phyloP scores from a whole-genome alignment of 441 rosid species.

The Gossypium aridum region DNA sequence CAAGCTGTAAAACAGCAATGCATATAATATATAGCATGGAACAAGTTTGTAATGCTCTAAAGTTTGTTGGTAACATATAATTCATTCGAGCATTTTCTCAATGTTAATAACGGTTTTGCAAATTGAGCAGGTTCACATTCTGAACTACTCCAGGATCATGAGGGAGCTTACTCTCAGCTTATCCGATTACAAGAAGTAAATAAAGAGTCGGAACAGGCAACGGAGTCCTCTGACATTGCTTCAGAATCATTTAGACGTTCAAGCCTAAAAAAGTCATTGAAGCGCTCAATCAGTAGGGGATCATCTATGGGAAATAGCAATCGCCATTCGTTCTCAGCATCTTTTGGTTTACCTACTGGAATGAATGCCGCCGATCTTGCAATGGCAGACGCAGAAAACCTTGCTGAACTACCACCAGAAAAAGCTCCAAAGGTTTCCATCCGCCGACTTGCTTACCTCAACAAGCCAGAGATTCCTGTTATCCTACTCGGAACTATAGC shows the following conservation, averaged over 20 bases:
- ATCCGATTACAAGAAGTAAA: constrained; percentile 34
- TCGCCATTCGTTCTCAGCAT: constrained; percentile 22
- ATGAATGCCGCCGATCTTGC: constrained; percentile 4
- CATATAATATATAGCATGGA: too few relatives aligned
- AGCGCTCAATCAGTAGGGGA: constrained; percentile 25
- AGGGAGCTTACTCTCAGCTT: constrained; percentile 54
- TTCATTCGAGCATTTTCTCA: not conserved
- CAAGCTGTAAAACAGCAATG: too few relatives aligned
- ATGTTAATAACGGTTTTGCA: not conserved
- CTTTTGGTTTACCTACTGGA: constrained; percentile 22
- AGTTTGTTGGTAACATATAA: not conserved
- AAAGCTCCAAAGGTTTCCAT: constrained; percentile 23
- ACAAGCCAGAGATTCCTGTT: constrained; percentile 37
- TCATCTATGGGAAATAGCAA: constrained; percentile 24
- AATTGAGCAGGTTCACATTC: constrained; percentile 30
- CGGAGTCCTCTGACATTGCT: constrained; percentile 8
- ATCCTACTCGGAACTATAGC: constrained; percentile 35
- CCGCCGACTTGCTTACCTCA: constrained; percentile 32
- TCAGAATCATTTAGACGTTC: constrained; percentile 19
- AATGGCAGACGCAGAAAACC: not conserved
- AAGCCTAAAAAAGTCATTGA: constrained; percentile 21
- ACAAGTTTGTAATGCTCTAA: not conserved
- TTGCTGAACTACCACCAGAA: constrained; percentile 1
- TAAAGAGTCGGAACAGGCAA: constrained; percentile 5
- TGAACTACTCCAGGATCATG: constrained; percentile 29